Conservation (phyloP, 2,329 filamentous ascomycete genomes). For the Beauveria brongniartii region DNA sequence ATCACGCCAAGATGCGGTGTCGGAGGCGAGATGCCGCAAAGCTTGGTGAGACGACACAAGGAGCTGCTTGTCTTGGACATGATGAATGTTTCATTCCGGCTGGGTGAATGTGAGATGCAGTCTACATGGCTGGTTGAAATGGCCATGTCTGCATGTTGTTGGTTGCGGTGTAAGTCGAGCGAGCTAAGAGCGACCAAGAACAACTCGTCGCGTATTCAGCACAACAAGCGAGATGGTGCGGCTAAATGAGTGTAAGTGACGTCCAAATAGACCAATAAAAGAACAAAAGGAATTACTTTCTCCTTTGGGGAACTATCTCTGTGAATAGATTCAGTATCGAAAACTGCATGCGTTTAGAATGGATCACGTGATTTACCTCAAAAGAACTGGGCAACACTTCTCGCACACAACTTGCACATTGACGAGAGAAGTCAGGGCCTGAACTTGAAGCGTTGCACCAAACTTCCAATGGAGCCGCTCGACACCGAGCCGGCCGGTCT, state of each 20-base stretch:
- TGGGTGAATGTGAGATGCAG: too few relatives aligned
- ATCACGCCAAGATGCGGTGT: constrained; percentile 4
- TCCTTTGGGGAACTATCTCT: not conserved
- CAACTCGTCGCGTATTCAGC: not conserved
- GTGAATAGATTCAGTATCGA: not conserved
- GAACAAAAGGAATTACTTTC: too few relatives aligned
- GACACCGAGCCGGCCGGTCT: constrained; percentile 22
- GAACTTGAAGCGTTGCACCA: not conserved
- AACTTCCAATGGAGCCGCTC: not conserved
- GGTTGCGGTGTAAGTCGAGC: not conserved
- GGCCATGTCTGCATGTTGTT: not conserved
- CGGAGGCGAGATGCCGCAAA: not conserved
- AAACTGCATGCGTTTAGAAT: not conserved
- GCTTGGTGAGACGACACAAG: too few relatives aligned
- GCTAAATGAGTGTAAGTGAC: not conserved
- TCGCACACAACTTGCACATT: not conserved
- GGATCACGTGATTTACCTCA: not conserved
- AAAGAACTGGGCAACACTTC: not conserved
- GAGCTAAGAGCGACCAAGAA: not conserved
- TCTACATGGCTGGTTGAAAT: not conserved
- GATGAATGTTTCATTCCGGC: too few relatives aligned
- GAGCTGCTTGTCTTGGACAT: too few relatives aligned
- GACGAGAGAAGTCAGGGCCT: not conserved
- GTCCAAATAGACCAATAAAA: not conserved
- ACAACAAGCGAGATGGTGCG: not conserved